Base-by-base conservation (phyloP, 164 flowering plant genomes). In the Vitis cinerea region DNA sequence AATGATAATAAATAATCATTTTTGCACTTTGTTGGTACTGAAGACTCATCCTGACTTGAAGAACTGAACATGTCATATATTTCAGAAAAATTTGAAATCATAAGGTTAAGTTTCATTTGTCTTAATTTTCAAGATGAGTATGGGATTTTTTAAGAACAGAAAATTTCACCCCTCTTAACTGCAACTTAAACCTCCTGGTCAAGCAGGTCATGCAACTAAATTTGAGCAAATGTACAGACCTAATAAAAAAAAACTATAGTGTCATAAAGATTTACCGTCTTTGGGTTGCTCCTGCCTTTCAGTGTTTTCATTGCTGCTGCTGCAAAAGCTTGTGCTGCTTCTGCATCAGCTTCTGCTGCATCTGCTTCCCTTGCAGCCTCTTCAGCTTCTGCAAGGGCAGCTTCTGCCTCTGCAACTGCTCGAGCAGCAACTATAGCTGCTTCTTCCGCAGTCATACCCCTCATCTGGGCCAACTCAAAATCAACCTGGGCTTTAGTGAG, bases 261-360 rank as follows among this genome's bases (percentile, higher is more conserved):
- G 44, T 23, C 27, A 23, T 6, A n/a, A 59, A 16, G 30, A 0
- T 53, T 71, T 76, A 79, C 83, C 81, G 69, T 56, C 59, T 78
- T 80, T 10, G 66, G 65, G 61, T 53, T 50, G 53, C 51, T 77
- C 67, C 77, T 80, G 59, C 78, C 80, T 65, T 77, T 78, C 53
- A 82, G 61, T 1, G 82, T 71, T 62, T 80, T 82, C 75, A 72
- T 63, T 14, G 85, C 85, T 54, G 81, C 87, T 69, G 77, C 83
- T 44, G 82, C 84, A 73, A 80, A 84, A 55, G 84, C 83, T 67
- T 82, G 75, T 48, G 81, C 83, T 52, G 75, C 84, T 63, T 75
- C 84, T 52, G 87, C 85, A 31, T 84, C 87, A 70, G 87, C 87
- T 72, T 82, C 87, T 50, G 85, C 85, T 3, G 70, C 81, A 58